Conservation (phyloP, 495 filamentous ascomycete species). For the Daldinia loculata region DNA sequence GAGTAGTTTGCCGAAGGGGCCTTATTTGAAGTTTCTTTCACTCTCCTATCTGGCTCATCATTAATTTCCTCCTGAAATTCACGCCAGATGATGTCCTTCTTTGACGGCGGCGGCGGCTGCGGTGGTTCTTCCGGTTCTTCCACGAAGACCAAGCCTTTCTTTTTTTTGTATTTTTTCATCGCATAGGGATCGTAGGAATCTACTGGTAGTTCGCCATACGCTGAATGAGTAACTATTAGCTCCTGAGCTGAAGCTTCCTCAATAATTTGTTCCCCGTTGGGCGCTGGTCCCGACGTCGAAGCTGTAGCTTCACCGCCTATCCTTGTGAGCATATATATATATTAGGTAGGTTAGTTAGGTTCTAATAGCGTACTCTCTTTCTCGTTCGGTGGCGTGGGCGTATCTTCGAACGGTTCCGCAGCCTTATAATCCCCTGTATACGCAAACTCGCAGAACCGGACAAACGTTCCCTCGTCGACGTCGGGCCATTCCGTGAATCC, state of each 20-base stretch:
- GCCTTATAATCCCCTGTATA: slow-evolving; percentile 32
- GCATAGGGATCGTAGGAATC: too few relatives aligned
- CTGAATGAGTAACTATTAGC: too few relatives aligned
- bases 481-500: slow-evolving; percentile 18
- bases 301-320: too few relatives aligned
- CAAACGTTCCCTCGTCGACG: slow-evolving; percentile 31
- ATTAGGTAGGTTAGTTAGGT: background rate
- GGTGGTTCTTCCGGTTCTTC: background rate
- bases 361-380: slow-evolving; percentile 1
- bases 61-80: slow-evolving; percentile 2
- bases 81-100: slow-evolving; percentile 2
- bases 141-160: background rate
- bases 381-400: background rate
- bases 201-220: too few relatives aligned
- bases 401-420: slow-evolving; percentile 4
- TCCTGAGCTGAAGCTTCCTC: too few relatives aligned
- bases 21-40: slow-evolving; percentile 2
- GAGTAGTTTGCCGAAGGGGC: slow-evolving; percentile 17
- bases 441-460: slow-evolving; percentile 35
- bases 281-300: too few relatives aligned
- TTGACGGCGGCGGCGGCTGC: background rate
- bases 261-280: too few relatives aligned
- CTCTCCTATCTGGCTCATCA: background rate
- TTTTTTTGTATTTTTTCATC: too few relatives aligned
- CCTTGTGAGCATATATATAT: background rate